Conservation (phyloP, 768 basidiomycete species). For the Xerocomus spinulosus region DNA sequence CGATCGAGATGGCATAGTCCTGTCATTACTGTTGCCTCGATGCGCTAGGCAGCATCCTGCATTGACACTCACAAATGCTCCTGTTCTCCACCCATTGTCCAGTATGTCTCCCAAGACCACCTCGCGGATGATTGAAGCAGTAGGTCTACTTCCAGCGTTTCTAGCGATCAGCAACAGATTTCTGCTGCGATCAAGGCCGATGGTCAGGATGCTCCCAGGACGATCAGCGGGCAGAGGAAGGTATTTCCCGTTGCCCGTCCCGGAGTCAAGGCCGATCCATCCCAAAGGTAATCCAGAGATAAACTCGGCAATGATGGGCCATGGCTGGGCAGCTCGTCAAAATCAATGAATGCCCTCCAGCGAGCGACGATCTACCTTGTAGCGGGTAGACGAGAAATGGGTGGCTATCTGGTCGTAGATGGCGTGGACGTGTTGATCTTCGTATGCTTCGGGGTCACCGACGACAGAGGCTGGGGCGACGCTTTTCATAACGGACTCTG, state of each 20-base stretch:
- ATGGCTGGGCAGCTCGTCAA: slow-evolving; percentile 51
- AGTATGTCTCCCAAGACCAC: slow-evolving; percentile 81
- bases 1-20: slow-evolving; percentile 97
- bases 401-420: slow-evolving; percentile 82
- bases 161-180: slow-evolving; percentile 76
- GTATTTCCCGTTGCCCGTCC: slow-evolving; percentile 98
- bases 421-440: slow-evolving; percentile 70
- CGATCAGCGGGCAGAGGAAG: slow-evolving; percentile 67
- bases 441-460: slow-evolving; percentile 55
- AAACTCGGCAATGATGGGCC: slow-evolving; percentile 82
- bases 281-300: slow-evolving; percentile 66
- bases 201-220: slow-evolving; percentile 58
- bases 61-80: slow-evolving; percentile 63
- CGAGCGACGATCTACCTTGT: slow-evolving; percentile 52
- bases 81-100: slow-evolving; percentile 66
- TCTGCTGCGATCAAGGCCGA: slow-evolving; percentile 80
- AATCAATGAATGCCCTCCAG: background rate
- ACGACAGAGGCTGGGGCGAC: slow-evolving; percentile 41
- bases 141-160: slow-evolving; percentile 45
- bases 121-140: slow-evolving; percentile 43
- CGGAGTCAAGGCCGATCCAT: slow-evolving; percentile 88
- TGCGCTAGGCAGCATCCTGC: background rate
- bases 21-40: slow-evolving; percentile 32
- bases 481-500: slow-evolving; percentile 25
- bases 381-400: slow-evolving; percentile 86